Conservation (phyloP, 148 eudicot species). For the Rhododendron kiyosumense region DNA sequence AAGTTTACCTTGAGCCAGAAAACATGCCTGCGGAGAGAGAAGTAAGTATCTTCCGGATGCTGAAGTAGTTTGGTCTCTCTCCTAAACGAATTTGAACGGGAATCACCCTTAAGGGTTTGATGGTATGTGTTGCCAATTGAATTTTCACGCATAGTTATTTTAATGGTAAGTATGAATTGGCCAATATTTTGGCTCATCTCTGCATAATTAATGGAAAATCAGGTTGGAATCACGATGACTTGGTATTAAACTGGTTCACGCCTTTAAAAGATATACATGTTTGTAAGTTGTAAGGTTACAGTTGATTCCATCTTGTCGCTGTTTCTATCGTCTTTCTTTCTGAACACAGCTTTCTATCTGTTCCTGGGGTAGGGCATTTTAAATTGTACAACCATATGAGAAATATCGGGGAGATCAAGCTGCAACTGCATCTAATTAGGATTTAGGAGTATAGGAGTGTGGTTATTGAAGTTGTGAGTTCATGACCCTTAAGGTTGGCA, state of each 20-base stretch:
- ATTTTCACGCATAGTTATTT: neutral
- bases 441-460: neutral
- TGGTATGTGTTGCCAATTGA: neutral
- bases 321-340: neutral
- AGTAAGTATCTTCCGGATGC: neutral
- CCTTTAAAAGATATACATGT: neutral
- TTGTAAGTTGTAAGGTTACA: neutral
- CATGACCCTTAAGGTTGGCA: neutral
- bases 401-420: neutral
- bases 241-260: neutral
- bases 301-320: neutral
- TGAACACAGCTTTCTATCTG: neutral
- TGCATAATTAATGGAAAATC: neutral
- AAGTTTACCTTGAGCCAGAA: neutral
- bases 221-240: neutral
- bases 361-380: neutral
- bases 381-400: neutral
- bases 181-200: neutral
- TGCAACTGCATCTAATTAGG: neutral
- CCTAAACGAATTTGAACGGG: neutral
- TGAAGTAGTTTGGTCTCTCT: neutral
- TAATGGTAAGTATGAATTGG: neutral
- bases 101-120: neutral
- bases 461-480: neutral
- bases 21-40: conserved; percentile 14